Percentiles rank a stretch among this genome's conserved stretches.
Evolutionary conservation across 2,329 filamentous ascomycete species (phyloP).

Genomic region (Ophiostoma ulmi): DNA sequence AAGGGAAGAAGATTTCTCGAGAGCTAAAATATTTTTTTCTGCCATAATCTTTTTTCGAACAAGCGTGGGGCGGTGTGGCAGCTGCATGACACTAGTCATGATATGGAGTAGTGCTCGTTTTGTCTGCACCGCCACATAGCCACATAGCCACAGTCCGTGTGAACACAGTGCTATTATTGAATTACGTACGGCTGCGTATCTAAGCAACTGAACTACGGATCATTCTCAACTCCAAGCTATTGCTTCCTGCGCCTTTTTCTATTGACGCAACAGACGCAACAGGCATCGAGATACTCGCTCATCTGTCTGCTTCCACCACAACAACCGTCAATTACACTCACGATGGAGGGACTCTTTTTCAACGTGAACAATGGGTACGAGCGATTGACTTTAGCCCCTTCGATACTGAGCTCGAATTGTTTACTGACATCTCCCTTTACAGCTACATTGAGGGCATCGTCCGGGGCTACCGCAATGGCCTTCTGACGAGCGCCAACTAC

Average conservation of each 20-base stretch:
- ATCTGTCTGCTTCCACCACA: constrained; percentile 19
- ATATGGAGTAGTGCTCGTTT: constrained; percentile 5
- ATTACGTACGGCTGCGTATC: not conserved
- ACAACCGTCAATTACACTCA: constrained; percentile 28
- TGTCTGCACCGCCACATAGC: constrained; percentile 19
- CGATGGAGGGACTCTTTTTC: constrained; percentile 89
- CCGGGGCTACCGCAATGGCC: constrained; percentile 89
- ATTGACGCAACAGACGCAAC: constrained; percentile 18
- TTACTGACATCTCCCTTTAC: constrained; percentile 16
- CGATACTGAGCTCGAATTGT: not conserved
- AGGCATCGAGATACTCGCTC: constrained; percentile 24
- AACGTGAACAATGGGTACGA: constrained; percentile 87
- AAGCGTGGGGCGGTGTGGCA: constrained; percentile 24
- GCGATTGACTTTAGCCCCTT: not conserved
- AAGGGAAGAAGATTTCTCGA: constrained; percentile 27
- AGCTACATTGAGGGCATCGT: constrained; percentile 98
- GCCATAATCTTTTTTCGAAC: constrained; percentile 25
- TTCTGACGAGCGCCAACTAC: constrained; percentile 87
- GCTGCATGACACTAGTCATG: constrained; percentile 20
- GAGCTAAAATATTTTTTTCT: constrained; percentile 28
- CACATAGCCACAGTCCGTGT: constrained; percentile 5
- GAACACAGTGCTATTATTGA: not conserved
- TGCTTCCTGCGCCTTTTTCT: constrained; percentile 25
- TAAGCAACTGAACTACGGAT: not conserved
- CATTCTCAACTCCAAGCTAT: not conserved